These are phyloP conservation scores for Debaryomyces maramus DNA, from an alignment of 805 yeast species.

Conservation along the genomic window DNA sequence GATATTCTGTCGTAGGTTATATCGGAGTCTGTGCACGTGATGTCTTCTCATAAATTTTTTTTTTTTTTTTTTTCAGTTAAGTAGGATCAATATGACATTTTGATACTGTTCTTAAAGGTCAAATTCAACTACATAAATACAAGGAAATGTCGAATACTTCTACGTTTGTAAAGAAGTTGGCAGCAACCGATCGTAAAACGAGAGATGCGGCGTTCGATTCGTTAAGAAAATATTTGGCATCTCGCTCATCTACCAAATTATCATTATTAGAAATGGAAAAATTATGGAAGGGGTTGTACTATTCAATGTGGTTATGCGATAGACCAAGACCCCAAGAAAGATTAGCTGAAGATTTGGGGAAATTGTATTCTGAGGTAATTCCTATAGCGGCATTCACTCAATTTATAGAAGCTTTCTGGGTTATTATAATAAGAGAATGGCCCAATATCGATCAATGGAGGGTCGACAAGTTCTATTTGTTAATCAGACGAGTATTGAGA, in stretches of 20 bases:
- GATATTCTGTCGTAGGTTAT: not conserved
- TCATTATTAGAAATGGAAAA: conserved; percentile 64
- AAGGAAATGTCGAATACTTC: conserved; percentile 33
- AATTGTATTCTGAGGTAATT: conserved; percentile 46
- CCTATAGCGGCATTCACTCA: conserved; percentile 42
- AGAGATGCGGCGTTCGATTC: conserved; percentile 74
- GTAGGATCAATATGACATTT: too few species aligned
- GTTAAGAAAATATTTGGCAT: conserved; percentile 55
- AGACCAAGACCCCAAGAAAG: conserved; percentile 89
- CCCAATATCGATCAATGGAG: conserved; percentile 78
- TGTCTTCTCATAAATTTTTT: conserved; percentile 2
- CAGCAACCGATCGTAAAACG: conserved; percentile 76
- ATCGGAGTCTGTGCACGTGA: not conserved
- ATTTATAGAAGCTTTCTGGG: conserved; percentile 80
- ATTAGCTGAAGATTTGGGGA: conserved; percentile 72
- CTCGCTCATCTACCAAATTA: conserved; percentile 41
- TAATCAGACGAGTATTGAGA: conserved; percentile 74
- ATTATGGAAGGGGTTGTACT: conserved; percentile 95
- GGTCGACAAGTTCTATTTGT: conserved; percentile 79
- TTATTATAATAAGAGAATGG: conserved; percentile 79
- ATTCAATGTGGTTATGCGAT: conserved; percentile 95
- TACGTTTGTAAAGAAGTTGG: conserved; percentile 74
- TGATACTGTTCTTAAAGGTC: not conserved
- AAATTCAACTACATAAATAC: not conserved
- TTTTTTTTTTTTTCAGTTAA: too few species aligned